Evolutionary conservation across 805 yeast genomes (phyloP).

Genomic region (Kodamaea kaohsiungensis): DNA sequence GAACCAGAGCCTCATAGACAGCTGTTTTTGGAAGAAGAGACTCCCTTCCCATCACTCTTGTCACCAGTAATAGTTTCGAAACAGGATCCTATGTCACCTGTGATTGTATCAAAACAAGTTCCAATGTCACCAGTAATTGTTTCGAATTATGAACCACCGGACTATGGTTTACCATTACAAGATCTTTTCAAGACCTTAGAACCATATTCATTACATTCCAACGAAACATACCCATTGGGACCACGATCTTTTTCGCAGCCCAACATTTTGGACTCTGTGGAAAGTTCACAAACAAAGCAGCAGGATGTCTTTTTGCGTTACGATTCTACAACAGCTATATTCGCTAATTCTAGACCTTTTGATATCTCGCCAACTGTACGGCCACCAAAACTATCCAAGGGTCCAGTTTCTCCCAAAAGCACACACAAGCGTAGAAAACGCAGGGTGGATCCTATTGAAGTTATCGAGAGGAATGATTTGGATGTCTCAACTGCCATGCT

Average conservation of each 20-base stretch:
- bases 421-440: neutral
- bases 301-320: neutral
- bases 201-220: no score
- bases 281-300: neutral
- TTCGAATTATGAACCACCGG: no score
- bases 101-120: neutral
- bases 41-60: neutral
- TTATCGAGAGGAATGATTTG: conserved; percentile 3
- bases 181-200: neutral
- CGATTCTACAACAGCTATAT: neutral
- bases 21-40: neutral
- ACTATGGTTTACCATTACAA: neutral
- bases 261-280: neutral
- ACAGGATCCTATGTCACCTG: neutral
- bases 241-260: neutral
- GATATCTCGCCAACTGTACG: neutral
- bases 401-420: neutral
- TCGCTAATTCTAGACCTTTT: neutral
- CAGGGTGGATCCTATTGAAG: conserved; percentile 3
- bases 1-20: neutral
- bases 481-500: conserved; percentile 9
- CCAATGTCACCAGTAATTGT: no score
- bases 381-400: neutral
- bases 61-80: neutral
- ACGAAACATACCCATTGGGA: no score